Evolutionary conservation across 805 yeast species (phyloP).

Genomic region (Isabelozyma rhagii): DNA sequence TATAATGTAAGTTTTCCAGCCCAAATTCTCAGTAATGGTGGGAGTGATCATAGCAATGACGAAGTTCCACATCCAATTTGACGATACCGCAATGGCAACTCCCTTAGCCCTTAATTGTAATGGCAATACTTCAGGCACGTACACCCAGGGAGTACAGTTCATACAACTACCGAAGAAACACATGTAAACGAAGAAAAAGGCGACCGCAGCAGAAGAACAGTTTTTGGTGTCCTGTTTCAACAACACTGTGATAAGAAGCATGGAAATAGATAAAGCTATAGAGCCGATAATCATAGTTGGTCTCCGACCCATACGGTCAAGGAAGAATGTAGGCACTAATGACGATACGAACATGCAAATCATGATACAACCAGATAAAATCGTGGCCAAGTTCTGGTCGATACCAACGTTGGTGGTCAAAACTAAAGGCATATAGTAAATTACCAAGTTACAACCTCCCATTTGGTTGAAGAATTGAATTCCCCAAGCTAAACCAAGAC

Average conservation of each 20-base stretch:
- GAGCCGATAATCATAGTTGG: slow-evolving; percentile 44
- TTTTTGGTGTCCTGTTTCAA: slow-evolving; percentile 39
- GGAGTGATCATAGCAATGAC: slow-evolving; percentile 19
- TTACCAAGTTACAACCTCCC: slow-evolving; percentile 69
- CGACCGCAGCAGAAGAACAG: slow-evolving; percentile 38
- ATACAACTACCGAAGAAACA: slow-evolving; percentile 43
- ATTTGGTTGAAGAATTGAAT: slow-evolving; percentile 70
- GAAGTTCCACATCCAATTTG: slow-evolving; percentile 44
- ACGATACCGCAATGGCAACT: slow-evolving; percentile 42
- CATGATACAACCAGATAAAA: slow-evolving; percentile 48
- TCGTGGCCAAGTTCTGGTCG: slow-evolving; percentile 49
- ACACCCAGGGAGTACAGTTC: slow-evolving; percentile 36
- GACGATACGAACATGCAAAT: slow-evolving; percentile 36
- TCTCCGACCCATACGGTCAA: slow-evolving; percentile 45
- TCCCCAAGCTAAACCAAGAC: slow-evolving; percentile 48
- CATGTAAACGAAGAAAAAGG: slow-evolving; percentile 42
- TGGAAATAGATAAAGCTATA: slow-evolving; percentile 37
- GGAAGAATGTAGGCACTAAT: neutral
- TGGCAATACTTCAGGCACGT: slow-evolving; percentile 47
- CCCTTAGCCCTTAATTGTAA: slow-evolving; percentile 45
- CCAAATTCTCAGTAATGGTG: slow-evolving; percentile 8
- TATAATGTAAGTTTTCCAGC: slow-evolving; percentile 11
- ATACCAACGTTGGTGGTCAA: slow-evolving; percentile 47
- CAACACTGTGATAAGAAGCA: slow-evolving; percentile 40
- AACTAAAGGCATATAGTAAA: slow-evolving; percentile 60